Evolutionary conservation across 306 rosid species (phyloP).

Genomic region (Echinosophora koreensis): DNA sequence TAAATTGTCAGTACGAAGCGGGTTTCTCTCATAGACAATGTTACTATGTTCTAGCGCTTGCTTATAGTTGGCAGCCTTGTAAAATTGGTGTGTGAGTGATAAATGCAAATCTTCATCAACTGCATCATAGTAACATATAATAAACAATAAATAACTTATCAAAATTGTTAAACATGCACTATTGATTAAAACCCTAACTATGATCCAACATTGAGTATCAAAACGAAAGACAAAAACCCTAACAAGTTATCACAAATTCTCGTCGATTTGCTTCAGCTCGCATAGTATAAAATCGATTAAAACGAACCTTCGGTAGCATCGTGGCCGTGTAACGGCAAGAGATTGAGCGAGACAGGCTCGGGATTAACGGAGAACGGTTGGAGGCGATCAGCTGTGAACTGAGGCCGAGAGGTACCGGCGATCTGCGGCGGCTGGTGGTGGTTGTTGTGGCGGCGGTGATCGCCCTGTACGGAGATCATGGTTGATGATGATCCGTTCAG

Average conservation of each 20-base stretch:
- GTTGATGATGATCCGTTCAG: constrained; percentile 38
- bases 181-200: neutral
- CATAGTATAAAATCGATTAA: constrained; percentile 15
- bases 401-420: constrained; percentile 46
- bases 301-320: constrained; percentile 57
- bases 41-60: constrained; percentile 91
- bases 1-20: constrained; percentile 89
- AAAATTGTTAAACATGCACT: neutral
- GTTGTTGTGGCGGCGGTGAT: constrained; percentile 60
- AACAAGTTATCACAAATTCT: neutral
- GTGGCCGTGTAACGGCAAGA: constrained; percentile 55
- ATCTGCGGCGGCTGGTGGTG: constrained; percentile 51
- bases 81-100: constrained; percentile 90
- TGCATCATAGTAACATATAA: constrained; percentile 35
- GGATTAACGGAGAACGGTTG: constrained; percentile 58
- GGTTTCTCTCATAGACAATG: constrained; percentile 80
- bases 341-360: constrained; percentile 50
- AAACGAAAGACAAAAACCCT: too few species aligned
- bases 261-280: neutral
- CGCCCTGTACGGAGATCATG: constrained; percentile 88
- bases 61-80: constrained; percentile 83
- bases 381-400: constrained; percentile 48
- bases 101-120: constrained; percentile 92
- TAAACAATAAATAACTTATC: too few species aligned
- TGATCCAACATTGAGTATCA: too few species aligned